Evolutionary conservation across 2,329 filamentous ascomycete genomes (phyloP), one percentile per base, ranked within the genome.

Genomic region (Chaetomium sp.): DNA sequence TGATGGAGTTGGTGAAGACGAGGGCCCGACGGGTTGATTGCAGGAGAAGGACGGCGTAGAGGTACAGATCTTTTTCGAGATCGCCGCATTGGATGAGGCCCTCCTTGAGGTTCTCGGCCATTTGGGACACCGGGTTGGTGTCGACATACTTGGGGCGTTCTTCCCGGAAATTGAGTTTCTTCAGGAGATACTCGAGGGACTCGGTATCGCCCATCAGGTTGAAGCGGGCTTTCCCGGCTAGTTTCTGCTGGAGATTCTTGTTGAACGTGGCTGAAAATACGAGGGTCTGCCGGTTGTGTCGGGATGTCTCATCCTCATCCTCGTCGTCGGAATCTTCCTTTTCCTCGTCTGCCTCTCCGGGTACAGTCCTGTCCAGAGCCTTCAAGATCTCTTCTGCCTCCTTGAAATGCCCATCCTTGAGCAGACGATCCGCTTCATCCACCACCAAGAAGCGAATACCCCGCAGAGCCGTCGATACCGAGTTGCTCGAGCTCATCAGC

Each of bases 261-360:
- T 95, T 88, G 70, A 99, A 96, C 0, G 94, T 99, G 0, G 94
- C 94, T 0, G 94, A 97, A 71, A 99, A 99, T 19, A 99, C 90
- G 0, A 99, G 80, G 0, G 91, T 97, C 68, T 99, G 94, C 42
- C 92, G 80, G 67, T 43, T 75, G 68, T 9, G 70, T 62, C 6
- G 71, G 65, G 57, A 55, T 1, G 50, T 44, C 33, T 74, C 70
- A 9, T 79, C 76, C 3, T 79, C 74, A 0, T 49, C 42, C 33
- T 74, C 70, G 9, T 79, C 76, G 3, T 79, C 74, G 0, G 76
- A 76, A 6, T 76, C 73, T 0, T 76, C 74, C 19, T 27, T 27
- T 27, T 27, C 19, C 0, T 75, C 71, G 8, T 79, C 75, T 4
- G 79, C 75, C 2, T 77, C 76, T 76, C 72, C 36, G 75, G 77